phyloP scores from a whole-genome alignment of 1,284 basidiomycete species.

The Ceratobasidium sp. region DNA sequence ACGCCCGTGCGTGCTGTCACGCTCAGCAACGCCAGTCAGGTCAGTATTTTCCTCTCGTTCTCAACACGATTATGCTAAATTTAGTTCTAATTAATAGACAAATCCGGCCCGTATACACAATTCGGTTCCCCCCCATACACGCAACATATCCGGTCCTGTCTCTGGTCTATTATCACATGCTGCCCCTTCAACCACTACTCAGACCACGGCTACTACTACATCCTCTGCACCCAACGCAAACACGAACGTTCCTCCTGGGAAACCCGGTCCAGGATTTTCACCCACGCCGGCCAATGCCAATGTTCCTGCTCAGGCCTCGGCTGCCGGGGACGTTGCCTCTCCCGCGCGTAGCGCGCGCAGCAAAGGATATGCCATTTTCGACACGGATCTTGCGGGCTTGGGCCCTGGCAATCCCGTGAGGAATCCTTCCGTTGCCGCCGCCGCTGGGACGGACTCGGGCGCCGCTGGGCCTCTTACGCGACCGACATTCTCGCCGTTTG shows the following conservation, averaged over 20 bases:
- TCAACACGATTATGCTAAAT: background rate
- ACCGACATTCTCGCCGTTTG: conserved; percentile 33
- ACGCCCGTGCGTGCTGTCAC: conserved; percentile 27
- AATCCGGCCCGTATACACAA: conserved; percentile 26
- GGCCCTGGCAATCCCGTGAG: conserved; percentile 33
- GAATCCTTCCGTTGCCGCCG: background rate
- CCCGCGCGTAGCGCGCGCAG: conserved; percentile 43
- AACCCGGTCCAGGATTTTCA: background rate
- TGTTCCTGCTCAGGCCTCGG: background rate
- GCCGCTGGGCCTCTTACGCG: background rate
- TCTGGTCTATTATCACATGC: conserved; percentile 22
- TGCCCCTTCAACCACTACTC: background rate
- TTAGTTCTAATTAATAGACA: background rate
- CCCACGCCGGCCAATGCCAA: background rate
- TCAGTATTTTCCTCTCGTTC: background rate
- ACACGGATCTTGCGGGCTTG: conserved; percentile 59
- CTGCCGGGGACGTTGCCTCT: conserved; percentile 28
- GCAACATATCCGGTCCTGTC: conserved; percentile 22
- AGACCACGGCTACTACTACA: conserved; percentile 7
- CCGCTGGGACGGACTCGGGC: background rate
- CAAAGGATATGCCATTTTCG: conserved; percentile 62
- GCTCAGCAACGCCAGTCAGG: conserved; percentile 29
- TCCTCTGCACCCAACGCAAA: background rate
- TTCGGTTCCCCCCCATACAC: conserved; percentile 13
- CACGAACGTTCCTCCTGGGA: conserved; percentile 7